Evolutionary conservation across 1,284 basidiomycete genomes (phyloP), one percentile per base, ranked within the genome.

Genomic region (Puccinia horiana): DNA sequence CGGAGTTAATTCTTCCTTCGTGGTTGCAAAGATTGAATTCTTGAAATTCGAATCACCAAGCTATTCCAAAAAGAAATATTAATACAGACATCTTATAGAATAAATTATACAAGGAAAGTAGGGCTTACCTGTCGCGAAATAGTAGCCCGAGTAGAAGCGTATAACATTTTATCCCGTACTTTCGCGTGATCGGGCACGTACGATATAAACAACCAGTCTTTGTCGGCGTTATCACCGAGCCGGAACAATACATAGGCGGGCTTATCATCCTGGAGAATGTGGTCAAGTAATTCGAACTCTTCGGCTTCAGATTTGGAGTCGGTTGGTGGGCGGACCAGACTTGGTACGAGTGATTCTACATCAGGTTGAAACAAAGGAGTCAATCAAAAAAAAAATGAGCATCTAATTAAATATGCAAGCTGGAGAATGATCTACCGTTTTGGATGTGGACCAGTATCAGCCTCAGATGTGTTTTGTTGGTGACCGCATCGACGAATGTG

Each of bases 81-180:
- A 63, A 23, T 1, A 67, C 16, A 42, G 3, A 26, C 40, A n/a
- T 20, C 35, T 32, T 54, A 4, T 70, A 14, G 29, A 32, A 29
- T 1, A 77, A 49, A 26, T 67, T 12, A 76, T 20, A 11, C n/a
- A 8, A 37, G 18, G 20, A 35, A 47, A 52, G 37, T 12, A 69
- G 4, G 16, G 32, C 73, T 69, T 40, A 67, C 80, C 52, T 82
- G 80, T 29, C 80, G 70, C 74, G 80, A 76, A 69, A 82, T 75
- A 3, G 73, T 76, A 6, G 73, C 80, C 40, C 80, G 56, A 47
- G 80, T 82, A 12, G 80, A 82, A 20, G 80, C 80, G 26, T 82
- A 82, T 8, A 82, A 12, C 80, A 82, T 82, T 35, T 82, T 82
- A 52, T 82, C 80, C 42, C 80, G 58, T 18, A 82, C 80, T 76